Base-by-base conservation (phyloP, 768 basidiomycete species). In the Russula compacta region DNA sequence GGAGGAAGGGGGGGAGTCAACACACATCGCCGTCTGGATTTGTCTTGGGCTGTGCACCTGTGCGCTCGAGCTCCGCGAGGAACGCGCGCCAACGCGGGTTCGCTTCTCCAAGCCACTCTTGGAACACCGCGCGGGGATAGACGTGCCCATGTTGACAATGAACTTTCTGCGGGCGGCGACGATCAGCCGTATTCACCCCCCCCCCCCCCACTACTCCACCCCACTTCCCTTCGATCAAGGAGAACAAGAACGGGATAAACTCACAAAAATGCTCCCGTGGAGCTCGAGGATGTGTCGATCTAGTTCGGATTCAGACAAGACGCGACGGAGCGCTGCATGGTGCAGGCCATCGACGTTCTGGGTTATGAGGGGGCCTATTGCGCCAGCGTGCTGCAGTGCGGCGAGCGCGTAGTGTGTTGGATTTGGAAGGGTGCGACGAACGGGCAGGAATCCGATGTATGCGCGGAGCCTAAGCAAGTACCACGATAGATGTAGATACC, bases 301-400 rank as follows among this genome's bases (percentile, higher is more conserved):
- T 71, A 74, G 69, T 21, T 66, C 69, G n/a, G 68, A 69, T 55
- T 70, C 73, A 63, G 69, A 73, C 73, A 72, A 75, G 61, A 80
- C 77, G 69, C 74, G 73, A 39, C 72, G 59, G 19, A 89, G 73
- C 8, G 92, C 89, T 73, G 90, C 92, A 54, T 85, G 85, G 69
- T 98, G 95, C 6, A 98, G 81, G 2, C 93, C 94, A 68, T 98
- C 95, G n/a, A 98, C 95, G 66, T 90, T 90, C 78, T 87, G 88
- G 0, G 95, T 98, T 63, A 98, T 83, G 36, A 94, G 71, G 32
- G 76, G 74, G 21, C 79, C 72, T 19, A 89, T 76, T 55, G 84
- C 72, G 3, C 79, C 81, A 9, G 86, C 73, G 65, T 90, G 77
- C 68, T 91, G 87, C 50, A 97, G 76, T 2, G 93, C 91, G 6